phyloP scores from a whole-genome alignment of 1,139 yeast genomes.

The Suhomyces terraborum region DNA sequence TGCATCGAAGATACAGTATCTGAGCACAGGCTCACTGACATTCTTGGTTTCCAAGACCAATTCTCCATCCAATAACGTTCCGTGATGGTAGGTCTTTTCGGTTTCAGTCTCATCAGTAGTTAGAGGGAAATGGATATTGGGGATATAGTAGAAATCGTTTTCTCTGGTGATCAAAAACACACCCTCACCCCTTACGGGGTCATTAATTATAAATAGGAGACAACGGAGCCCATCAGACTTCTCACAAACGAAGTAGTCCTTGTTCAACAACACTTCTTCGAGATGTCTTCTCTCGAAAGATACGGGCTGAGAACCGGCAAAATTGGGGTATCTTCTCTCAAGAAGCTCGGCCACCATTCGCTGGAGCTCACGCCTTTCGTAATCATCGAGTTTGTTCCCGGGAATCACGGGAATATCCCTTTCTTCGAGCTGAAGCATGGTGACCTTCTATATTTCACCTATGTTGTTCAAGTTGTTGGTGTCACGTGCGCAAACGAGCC shows the following conservation, averaged over 20 bases:
- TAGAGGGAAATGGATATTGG: slow-evolving; percentile 81
- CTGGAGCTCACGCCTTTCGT: slow-evolving; percentile 67
- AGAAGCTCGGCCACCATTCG: slow-evolving; percentile 70
- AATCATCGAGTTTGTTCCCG: slow-evolving; percentile 73
- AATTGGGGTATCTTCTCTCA: slow-evolving; percentile 51
- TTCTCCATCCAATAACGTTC: slow-evolving; percentile 92
- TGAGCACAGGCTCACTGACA: slow-evolving; percentile 50
- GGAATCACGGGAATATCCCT: slow-evolving; percentile 82
- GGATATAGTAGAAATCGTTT: slow-evolving; percentile 79
- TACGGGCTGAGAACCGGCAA: slow-evolving; percentile 95
- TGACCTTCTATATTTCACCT: background rate
- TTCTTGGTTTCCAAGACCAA: slow-evolving; percentile 61
- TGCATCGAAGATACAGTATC: slow-evolving; percentile 90
- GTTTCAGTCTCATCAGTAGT: slow-evolving; percentile 51
- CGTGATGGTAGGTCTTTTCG: slow-evolving; percentile 67
- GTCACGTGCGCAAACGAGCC: slow-evolving; percentile 1
- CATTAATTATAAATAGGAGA: slow-evolving; percentile 64
- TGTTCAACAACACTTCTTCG: slow-evolving; percentile 56
- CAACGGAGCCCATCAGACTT: slow-evolving; percentile 94
- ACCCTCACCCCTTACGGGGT: slow-evolving; percentile 75
- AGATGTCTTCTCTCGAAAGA: slow-evolving; percentile 82
- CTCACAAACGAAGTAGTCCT: slow-evolving; percentile 85
- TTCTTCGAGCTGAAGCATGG: slow-evolving; percentile 46
- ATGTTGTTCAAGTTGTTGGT: slow-evolving; percentile 1
- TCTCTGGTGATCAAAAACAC: slow-evolving; percentile 78